A percentile compares a stretch with the other conserved stretches of the same genome.
Conservation (phyloP, 148 eudicot species). For the Bassia scoparia region DNA sequence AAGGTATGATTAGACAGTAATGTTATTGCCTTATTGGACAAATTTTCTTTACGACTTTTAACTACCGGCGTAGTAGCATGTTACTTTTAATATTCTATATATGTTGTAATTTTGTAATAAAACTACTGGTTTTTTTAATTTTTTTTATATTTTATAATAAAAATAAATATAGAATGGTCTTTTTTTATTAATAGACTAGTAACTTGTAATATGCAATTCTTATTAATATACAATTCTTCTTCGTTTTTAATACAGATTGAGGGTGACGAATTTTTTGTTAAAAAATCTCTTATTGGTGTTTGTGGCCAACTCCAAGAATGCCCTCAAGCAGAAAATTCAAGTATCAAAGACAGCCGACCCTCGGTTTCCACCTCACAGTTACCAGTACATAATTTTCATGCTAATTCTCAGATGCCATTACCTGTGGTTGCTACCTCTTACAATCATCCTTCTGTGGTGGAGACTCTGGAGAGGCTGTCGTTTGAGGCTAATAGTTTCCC, state of each 20-base stretch:
- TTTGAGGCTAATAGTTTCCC: slow-evolving; percentile 33
- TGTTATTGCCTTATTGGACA: background rate
- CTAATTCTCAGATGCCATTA: slow-evolving; percentile 30
- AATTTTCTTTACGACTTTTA: background rate
- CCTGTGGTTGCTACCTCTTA: slow-evolving; percentile 33
- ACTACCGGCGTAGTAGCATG: background rate
- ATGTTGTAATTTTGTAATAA: background rate
- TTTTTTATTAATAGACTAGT: background rate
- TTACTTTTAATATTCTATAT: background rate
- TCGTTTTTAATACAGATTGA: slow-evolving; percentile 46
- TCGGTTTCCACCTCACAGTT: slow-evolving; percentile 33
- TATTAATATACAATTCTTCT: background rate
- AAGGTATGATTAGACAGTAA: background rate
- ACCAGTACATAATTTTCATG: slow-evolving; percentile 24
- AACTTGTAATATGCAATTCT: background rate
- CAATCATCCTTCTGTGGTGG: slow-evolving; percentile 29
- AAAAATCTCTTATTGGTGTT: slow-evolving; percentile 64
- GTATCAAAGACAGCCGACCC: slow-evolving; percentile 34
- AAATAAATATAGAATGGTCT: too few species aligned
- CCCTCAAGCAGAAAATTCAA: slow-evolving; percentile 28
- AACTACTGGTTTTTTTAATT: background rate
- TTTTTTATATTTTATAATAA: too few species aligned
- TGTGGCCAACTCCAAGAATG: slow-evolving; percentile 62
- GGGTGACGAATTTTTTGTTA: slow-evolving; percentile 59
- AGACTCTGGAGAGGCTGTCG: slow-evolving; percentile 23